These are phyloP conservation scores for Forsythia suspensa DNA, from an alignment of 257 asterid species.

Conservation along the genomic window DNA sequence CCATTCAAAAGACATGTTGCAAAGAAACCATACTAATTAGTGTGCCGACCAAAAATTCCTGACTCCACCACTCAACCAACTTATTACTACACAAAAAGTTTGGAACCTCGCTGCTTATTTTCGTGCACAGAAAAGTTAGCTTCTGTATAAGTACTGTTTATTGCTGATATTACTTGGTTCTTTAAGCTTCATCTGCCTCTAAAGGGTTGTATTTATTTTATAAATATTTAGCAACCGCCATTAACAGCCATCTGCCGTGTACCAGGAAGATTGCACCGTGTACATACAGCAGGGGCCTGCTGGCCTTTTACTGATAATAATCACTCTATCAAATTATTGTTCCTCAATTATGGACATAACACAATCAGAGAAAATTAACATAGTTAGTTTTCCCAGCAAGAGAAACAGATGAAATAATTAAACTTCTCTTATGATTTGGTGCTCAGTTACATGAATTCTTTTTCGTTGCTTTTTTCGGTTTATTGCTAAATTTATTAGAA, in stretches of 20 bases:
- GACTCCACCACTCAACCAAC: too few relatives aligned
- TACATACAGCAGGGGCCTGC: constrained; percentile 20
- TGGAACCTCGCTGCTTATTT: too few relatives aligned
- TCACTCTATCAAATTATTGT: constrained; percentile 12
- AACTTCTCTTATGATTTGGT: not conserved
- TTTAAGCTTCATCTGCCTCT: not conserved
- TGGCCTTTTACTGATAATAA: not conserved
- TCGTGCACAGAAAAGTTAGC: not conserved
- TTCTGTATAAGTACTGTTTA: not conserved
- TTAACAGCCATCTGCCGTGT: constrained; percentile 36
- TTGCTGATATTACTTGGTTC: not conserved
- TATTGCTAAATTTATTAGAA: not conserved
- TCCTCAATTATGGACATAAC: constrained; percentile 37
- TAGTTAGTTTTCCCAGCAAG: constrained; percentile 11
- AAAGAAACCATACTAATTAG: too few relatives aligned
- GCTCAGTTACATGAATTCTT: not conserved
- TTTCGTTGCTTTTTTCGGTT: not conserved
- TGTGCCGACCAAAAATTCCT: too few relatives aligned
- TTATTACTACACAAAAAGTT: too few relatives aligned
- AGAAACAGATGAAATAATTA: not conserved
- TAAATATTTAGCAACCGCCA: constrained; percentile 31
- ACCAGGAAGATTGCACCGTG: constrained; percentile 23
- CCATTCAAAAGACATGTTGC: too few relatives aligned
- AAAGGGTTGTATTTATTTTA: not conserved
- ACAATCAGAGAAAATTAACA: constrained; percentile 28